Conservation (phyloP, 441 rosid genomes). For the Monsonia emarginata region DNA sequence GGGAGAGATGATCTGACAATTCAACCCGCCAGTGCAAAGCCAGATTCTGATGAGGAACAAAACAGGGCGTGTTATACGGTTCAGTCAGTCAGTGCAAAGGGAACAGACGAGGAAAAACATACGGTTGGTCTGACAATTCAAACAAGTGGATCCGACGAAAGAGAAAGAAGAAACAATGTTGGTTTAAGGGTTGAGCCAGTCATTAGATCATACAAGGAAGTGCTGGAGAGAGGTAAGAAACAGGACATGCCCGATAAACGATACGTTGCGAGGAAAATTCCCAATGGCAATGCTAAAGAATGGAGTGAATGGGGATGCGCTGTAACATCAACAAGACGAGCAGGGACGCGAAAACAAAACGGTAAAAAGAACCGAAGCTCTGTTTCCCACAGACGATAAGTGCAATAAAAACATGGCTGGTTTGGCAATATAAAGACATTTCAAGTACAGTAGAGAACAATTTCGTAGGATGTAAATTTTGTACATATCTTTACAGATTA, state of each 20-base stretch:
- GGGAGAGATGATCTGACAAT: too few relatives aligned
- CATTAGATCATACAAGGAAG: constrained; percentile 32
- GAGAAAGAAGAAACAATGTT: not conserved
- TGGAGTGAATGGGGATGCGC: constrained; percentile 44
- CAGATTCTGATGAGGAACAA: not conserved
- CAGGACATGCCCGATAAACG: constrained; percentile 5
- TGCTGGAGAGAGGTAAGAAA: constrained; percentile 30
- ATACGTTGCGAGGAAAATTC: not conserved
- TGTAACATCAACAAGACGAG: constrained; percentile 16
- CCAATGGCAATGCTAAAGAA: constrained; percentile 12
- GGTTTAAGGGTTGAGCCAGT: not conserved
- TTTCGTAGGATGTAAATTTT: not conserved
- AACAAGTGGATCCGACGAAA: not conserved
- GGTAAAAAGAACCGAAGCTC: constrained; percentile 18
- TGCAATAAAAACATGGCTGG: not conserved
- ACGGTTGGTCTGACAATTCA: not conserved
- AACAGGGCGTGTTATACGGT: not conserved
- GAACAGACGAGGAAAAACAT: not conserved
- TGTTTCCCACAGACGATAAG: constrained; percentile 17
- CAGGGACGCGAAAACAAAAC: not conserved
- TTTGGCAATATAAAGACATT: not conserved
- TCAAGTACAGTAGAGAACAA: not conserved
- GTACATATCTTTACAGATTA: not conserved
- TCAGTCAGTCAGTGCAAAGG: not conserved
- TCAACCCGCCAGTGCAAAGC: not conserved